Base-by-base conservation (phyloP, 2,329 filamentous ascomycete species). In the Aspergillus awamori region DNA sequence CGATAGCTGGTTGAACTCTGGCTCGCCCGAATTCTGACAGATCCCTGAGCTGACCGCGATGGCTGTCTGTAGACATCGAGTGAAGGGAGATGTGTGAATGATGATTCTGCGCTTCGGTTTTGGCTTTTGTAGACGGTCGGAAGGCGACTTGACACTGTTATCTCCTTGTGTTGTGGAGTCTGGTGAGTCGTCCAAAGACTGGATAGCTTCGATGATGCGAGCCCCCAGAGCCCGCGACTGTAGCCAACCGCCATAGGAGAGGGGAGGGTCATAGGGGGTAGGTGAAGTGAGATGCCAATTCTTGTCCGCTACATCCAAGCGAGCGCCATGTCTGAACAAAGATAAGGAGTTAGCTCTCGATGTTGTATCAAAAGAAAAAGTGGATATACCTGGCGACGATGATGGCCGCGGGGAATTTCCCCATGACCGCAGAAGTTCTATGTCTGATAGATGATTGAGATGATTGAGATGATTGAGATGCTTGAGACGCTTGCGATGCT, bases 271-370 rank as follows among this genome's bases (percentile, higher is more conserved):
- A 81, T 98, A 99, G 2, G 95, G 95, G 5, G 92, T 93, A 1
- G 93, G 91, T 5, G 95, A 97, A 30, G 91, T 90, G 58, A 97
- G 84, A 76, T 97, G 92, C 95, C 95, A 99, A 76, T 92, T 87
- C 75, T 93, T 93, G 82, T 99, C 93, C 64, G 93, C 93, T 59
- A 92, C 92, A 76, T 99, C 95, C 60, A 99, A 89, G 68, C 95
- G 90, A 70, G 93, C 91, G 72, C 95, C 95, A 77, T 99, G 95
- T 78, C 95, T 89, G n/a, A 45, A 51, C 92, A 85, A 28, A 41
- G 5, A 4, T 13, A 36, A 36, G 11, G 22, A 17, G 36, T n/a
- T 8, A 51, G 13, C 17, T 8, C 13, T 13, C 20, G 45, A 49
- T n/a, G 8, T 24, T 2, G 20, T 10, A 11, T 17, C 8, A n/a